Evolutionary conservation across 495 filamentous ascomycete genomes (phyloP).

Genomic region (Chlorociboria aeruginascens): DNA sequence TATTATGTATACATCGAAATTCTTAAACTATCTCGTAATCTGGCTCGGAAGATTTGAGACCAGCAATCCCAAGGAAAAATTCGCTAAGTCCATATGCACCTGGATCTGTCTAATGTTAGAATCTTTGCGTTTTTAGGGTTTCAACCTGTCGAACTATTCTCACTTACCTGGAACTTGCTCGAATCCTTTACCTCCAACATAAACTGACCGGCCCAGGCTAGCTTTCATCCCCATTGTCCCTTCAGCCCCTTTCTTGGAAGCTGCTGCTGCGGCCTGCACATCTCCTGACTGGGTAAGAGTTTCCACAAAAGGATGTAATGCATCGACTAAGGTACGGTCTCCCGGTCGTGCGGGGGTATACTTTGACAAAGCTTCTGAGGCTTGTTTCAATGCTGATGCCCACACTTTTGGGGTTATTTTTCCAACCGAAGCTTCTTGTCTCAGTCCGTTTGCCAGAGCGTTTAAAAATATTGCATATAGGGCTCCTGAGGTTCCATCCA

Average conservation of each 20-base stretch:
- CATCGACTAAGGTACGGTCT: constrained; percentile 86
- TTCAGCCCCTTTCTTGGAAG: constrained; percentile 64
- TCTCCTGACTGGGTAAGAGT: constrained; percentile 49
- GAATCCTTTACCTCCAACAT: constrained; percentile 75
- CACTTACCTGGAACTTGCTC: constrained; percentile 50
- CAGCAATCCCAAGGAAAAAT: constrained; percentile 69
- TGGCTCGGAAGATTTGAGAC: constrained; percentile 6
- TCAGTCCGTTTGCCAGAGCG: constrained; percentile 66
- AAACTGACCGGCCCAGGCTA: constrained; percentile 77
- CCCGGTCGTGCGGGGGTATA: constrained; percentile 88
- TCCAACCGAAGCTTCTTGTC: constrained; percentile 36
- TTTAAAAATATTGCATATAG: constrained; percentile 96
- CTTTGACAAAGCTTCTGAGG: constrained; percentile 55
- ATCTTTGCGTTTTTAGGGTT: too few species aligned
- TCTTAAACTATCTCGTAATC: constrained; percentile 16
- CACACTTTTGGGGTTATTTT: constrained; percentile 47
- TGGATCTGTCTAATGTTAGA: constrained; percentile 41
- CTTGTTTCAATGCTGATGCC: constrained; percentile 60
- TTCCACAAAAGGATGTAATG: constrained; percentile 77
- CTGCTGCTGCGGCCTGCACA: constrained; percentile 57
- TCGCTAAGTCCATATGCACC: constrained; percentile 75
- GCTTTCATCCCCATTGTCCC: constrained; percentile 85
- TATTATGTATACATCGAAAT: neutral
- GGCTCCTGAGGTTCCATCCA: constrained; percentile 95
- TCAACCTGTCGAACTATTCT: constrained; percentile 67